Conservation (phyloP, 2,329 filamentous ascomycete species). For the Neonectria faginata region DNA sequence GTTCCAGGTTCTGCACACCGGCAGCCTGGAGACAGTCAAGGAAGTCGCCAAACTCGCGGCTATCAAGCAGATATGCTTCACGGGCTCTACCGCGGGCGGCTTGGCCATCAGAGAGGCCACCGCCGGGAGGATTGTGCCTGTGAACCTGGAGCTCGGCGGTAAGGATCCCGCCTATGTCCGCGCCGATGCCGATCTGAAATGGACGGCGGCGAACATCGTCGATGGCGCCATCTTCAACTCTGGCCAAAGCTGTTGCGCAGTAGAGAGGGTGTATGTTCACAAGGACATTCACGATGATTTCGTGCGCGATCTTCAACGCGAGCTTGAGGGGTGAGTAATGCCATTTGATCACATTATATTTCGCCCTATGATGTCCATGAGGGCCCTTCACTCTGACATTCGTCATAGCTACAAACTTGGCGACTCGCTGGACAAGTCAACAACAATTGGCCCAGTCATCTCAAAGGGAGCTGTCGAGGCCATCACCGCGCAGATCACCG, state of each 20-base stretch:
- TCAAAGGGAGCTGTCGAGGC: conserved; percentile 81
- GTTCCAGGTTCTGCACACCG: conserved; percentile 92
- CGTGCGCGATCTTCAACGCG: conserved; percentile 80
- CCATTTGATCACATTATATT: background rate
- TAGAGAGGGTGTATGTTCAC: conserved; percentile 92
- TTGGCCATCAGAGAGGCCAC: conserved; percentile 87
- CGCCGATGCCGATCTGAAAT: conserved; percentile 84
- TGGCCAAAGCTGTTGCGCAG: conserved; percentile 93
- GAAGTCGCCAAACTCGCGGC: conserved; percentile 62
- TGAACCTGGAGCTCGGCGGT: conserved; percentile 91
- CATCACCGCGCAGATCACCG: conserved; percentile 82
- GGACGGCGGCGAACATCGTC: conserved; percentile 93
- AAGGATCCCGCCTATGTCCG: conserved; percentile 95
- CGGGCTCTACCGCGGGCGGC: conserved; percentile 91
- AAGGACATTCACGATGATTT: conserved; percentile 86
- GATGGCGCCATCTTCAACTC: conserved; percentile 97
- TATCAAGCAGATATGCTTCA: conserved; percentile 91
- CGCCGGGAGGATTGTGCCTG: conserved; percentile 82
- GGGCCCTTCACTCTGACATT: background rate
- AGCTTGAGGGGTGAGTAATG: conserved; percentile 67
- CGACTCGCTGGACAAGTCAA: conserved; percentile 83
- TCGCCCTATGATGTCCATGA: background rate
- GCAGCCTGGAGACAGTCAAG: conserved; percentile 48
- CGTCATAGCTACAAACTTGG: conserved; percentile 76
- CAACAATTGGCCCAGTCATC: conserved; percentile 88